phyloP scores from a whole-genome alignment of 345 rosid genomes.

The Lepidium africanum region DNA sequence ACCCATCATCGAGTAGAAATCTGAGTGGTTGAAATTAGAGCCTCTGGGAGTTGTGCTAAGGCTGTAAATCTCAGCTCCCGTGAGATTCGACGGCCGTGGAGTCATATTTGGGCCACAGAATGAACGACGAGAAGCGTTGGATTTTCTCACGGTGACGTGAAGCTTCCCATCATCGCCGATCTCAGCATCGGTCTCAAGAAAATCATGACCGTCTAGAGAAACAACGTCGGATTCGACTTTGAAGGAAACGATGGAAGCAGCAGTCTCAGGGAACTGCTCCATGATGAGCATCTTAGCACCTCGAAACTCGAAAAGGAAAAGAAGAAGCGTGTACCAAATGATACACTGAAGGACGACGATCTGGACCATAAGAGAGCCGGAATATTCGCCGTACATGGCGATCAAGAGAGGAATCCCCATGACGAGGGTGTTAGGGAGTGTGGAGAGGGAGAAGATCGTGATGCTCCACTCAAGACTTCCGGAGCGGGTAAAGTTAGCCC shows the following conservation, averaged over 20 bases:
- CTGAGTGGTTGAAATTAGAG: constrained; percentile 81
- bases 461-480: constrained; percentile 95
- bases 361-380: constrained; percentile 92
- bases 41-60: constrained; percentile 91
- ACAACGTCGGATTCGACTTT: constrained; percentile 87
- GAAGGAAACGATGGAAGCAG: constrained; percentile 83
- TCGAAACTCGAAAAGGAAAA: constrained; percentile 84
- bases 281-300: constrained; percentile 88
- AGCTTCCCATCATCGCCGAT: constrained; percentile 83
- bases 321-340: constrained; percentile 92
- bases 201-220: constrained; percentile 74
- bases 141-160: constrained; percentile 85
- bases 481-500: constrained; percentile 55
- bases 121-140: constrained; percentile 76
- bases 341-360: constrained; percentile 93
- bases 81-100: constrained; percentile 88
- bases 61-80: constrained; percentile 93
- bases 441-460: constrained; percentile 82
- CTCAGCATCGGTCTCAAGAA: constrained; percentile 80
- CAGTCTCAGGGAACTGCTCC: constrained; percentile 97
- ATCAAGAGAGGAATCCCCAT: constrained; percentile 95
- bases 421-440: constrained; percentile 88
- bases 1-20: constrained; percentile 88
- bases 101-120: constrained; percentile 48
- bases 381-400: constrained; percentile 77